These are phyloP conservation scores for Luzula sylvatica DNA, from an alignment of 176 grass and related monocot genomes.

Conservation along the genomic window DNA sequence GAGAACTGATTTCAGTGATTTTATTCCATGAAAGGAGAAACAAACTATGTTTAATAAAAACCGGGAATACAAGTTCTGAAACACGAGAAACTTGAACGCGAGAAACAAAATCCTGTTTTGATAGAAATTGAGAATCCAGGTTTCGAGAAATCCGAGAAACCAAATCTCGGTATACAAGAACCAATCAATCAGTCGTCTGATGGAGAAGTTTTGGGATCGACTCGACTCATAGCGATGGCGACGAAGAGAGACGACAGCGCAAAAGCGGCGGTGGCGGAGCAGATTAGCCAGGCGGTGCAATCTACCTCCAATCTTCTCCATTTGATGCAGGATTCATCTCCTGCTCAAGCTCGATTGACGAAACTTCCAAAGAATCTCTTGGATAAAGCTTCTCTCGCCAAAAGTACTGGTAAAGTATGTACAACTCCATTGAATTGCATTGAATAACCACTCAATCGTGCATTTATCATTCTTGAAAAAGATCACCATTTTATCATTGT, in stretches of 20 bases:
- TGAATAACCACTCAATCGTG: background rate
- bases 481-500: background rate
- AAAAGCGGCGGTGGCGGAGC: conserved; percentile 48
- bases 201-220: no score
- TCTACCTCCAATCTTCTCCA: conserved; percentile 90
- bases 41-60: no score
- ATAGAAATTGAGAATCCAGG: no score
- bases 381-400: conserved; percentile 52
- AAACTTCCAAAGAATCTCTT: conserved; percentile 84
- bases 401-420: conserved; percentile 71
- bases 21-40: no score
- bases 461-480: background rate
- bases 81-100: no score
- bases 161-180: no score
- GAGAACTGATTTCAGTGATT: no score
- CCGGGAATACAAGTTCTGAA: no score
- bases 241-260: conserved; percentile 26
- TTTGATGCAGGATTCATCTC: conserved; percentile 82
- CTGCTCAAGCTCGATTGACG: conserved; percentile 61
- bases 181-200: no score
- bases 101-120: no score
- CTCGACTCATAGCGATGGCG: no score
- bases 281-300: conserved; percentile 72
- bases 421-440: background rate
- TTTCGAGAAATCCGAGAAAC: no score